phyloP scores from a whole-genome alignment of 345 rosid species.

The Eucalyptus guilfoylei region DNA sequence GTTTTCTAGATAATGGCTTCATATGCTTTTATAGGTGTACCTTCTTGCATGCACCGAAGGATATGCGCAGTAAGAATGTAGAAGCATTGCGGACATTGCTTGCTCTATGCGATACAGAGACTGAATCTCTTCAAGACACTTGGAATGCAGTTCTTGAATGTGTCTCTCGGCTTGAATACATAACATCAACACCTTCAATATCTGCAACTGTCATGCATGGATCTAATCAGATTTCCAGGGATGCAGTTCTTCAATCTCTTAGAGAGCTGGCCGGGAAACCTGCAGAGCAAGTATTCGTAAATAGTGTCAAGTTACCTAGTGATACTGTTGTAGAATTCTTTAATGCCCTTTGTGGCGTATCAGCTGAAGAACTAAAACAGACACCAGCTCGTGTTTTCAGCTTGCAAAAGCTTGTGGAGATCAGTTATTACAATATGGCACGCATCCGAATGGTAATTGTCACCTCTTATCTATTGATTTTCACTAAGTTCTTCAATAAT shows the following conservation, averaged over 20 bases:
- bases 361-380: conserved; percentile 95
- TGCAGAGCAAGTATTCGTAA: conserved; percentile 85
- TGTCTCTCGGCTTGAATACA: conserved; percentile 93
- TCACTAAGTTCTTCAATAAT: neutral
- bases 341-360: conserved; percentile 92
- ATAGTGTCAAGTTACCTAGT: conserved; percentile 89
- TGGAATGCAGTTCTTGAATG: conserved; percentile 99
- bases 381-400: conserved; percentile 98
- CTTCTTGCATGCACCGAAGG: conserved; percentile 97
- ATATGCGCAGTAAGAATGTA: conserved; percentile 93
- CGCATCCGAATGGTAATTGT: conserved; percentile 88
- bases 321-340: conserved; percentile 91
- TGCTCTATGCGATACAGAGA: conserved; percentile 61
- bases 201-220: conserved; percentile 95
- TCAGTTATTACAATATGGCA: conserved; percentile 96
- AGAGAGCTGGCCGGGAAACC: conserved; percentile 94
- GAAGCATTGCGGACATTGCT: conserved; percentile 90
- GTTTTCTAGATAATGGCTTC: neutral
- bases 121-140: conserved; percentile 87
- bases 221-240: conserved; percentile 96
- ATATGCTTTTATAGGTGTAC: conserved; percentile 53
- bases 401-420: conserved; percentile 97
- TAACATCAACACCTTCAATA: conserved; percentile 79
- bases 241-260: conserved; percentile 83
- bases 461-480: neutral